phyloP scores from a whole-genome alignment of 2,329 filamentous ascomycete species.

The Neobulgaria alba region DNA sequence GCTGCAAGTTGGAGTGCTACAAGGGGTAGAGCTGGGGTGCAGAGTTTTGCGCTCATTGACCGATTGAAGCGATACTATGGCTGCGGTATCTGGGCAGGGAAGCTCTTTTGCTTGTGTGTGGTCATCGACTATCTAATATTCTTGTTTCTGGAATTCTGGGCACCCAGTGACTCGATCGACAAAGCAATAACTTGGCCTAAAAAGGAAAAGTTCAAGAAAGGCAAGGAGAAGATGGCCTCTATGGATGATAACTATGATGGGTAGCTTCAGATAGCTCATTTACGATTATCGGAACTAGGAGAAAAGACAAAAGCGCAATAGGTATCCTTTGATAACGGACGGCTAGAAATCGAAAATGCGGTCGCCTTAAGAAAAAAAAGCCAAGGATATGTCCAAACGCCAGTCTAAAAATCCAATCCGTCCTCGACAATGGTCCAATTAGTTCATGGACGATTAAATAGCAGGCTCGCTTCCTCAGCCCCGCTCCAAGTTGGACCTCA shows the following conservation, averaged over 20 bases:
- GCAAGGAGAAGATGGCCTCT: constrained; percentile 1
- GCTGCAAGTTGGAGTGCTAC: constrained; percentile 58
- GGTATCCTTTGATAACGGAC: too few species aligned
- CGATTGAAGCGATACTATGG: constrained; percentile 94
- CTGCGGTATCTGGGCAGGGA: constrained; percentile 96
- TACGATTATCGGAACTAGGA: too few species aligned
- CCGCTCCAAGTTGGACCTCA: too few species aligned
- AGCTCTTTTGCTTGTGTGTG: constrained; percentile 90
- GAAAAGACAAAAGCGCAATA: too few species aligned
- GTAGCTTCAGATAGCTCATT: too few species aligned
- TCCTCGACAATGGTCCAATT: too few species aligned
- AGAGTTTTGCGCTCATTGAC: constrained; percentile 89
- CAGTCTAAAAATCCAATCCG: too few species aligned
- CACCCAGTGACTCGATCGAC: constrained; percentile 78
- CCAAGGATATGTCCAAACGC: too few species aligned
- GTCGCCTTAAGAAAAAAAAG: too few species aligned
- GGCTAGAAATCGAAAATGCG: too few species aligned
- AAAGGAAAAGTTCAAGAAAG: constrained; percentile 40
- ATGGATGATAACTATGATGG: not conserved
- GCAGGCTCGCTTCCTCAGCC: too few species aligned
- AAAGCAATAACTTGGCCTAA: constrained; percentile 87
- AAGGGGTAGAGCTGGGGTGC: constrained; percentile 58
- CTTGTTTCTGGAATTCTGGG: constrained; percentile 78
- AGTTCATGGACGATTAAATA: too few species aligned
- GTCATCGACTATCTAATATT: constrained; percentile 91